Conservation (phyloP, 202 grass and related monocot genomes). For the Eragrostis tef region DNA sequence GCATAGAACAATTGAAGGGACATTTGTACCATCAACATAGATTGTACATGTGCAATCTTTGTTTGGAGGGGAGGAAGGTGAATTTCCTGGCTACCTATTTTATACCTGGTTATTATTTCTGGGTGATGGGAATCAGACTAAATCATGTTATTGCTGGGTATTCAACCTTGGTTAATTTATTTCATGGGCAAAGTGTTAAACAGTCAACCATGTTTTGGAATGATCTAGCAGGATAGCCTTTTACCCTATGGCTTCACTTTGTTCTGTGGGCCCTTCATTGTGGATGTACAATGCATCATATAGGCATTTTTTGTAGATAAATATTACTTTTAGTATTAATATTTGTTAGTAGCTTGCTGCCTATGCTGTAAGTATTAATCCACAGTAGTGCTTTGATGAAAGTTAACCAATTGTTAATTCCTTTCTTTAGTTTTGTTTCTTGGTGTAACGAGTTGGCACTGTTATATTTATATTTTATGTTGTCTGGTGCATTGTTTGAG, state of each 20-base stretch:
- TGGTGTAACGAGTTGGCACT: neutral
- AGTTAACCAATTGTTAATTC: neutral
- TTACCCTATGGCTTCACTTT: neutral
- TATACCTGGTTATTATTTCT: neutral
- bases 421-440: conserved; percentile 11
- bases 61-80: conserved; percentile 95
- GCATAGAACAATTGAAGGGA: conserved; percentile 89
- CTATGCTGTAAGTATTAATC: neutral
- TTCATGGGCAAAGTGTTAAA: conserved; percentile 19
- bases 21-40: conserved; percentile 84
- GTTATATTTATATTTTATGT: conserved; percentile 7
- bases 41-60: conserved; percentile 83
- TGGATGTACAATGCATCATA: neutral
- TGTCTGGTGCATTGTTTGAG: conserved; percentile 16
- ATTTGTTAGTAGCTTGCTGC: neutral
- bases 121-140: neutral
- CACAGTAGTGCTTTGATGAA: neutral
- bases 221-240: conserved; percentile 1
- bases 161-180: neutral
- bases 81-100: conserved; percentile 33
- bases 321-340: neutral
- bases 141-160: neutral
- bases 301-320: neutral
- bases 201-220: conserved; percentile 1
- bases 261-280: conserved; percentile 14